phyloP scores from a whole-genome alignment of 2,329 filamentous ascomycete species.

The Escovopsis sp. region DNA sequence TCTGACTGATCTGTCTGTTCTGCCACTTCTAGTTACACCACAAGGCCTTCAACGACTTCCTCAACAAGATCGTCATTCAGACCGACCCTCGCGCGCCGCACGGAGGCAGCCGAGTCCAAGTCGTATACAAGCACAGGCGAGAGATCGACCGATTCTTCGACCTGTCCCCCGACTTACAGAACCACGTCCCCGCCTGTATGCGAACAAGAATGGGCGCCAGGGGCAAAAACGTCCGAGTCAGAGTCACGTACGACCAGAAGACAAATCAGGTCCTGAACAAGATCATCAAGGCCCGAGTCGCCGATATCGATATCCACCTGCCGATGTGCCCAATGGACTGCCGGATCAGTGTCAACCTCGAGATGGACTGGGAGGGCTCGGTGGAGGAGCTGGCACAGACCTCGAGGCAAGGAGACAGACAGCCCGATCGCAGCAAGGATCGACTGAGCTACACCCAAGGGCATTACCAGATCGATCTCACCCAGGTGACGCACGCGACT shows the following conservation, averaged over 20 bases:
- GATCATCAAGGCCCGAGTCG: constrained; percentile 84
- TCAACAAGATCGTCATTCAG: constrained; percentile 55
- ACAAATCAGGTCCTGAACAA: constrained; percentile 56
- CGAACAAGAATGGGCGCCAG: constrained; percentile 38
- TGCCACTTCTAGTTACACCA: constrained; percentile 52
- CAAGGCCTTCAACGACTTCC: constrained; percentile 64
- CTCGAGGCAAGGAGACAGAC: constrained; percentile 22
- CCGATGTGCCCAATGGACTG: constrained; percentile 71
- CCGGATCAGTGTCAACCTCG: constrained; percentile 85
- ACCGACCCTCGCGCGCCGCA: constrained; percentile 40
- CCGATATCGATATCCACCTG: constrained; percentile 75
- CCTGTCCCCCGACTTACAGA: constrained; percentile 44
- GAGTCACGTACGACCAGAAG: constrained; percentile 64
- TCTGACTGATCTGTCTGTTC: not conserved
- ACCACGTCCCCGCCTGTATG: constrained; percentile 49
- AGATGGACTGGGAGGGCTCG: constrained; percentile 71
- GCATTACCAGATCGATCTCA: constrained; percentile 81
- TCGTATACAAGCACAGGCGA: constrained; percentile 69
- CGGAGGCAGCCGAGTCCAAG: constrained; percentile 36
- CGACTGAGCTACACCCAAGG: constrained; percentile 81
- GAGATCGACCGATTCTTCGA: constrained; percentile 79
- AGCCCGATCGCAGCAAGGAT: constrained; percentile 66
- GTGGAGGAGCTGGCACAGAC: constrained; percentile 38
- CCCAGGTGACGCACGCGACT: constrained; percentile 55
- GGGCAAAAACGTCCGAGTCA: constrained; percentile 30